Evolutionary conservation across 331 rosid genomes (phyloP).

Genomic region (Arachis monticola): DNA sequence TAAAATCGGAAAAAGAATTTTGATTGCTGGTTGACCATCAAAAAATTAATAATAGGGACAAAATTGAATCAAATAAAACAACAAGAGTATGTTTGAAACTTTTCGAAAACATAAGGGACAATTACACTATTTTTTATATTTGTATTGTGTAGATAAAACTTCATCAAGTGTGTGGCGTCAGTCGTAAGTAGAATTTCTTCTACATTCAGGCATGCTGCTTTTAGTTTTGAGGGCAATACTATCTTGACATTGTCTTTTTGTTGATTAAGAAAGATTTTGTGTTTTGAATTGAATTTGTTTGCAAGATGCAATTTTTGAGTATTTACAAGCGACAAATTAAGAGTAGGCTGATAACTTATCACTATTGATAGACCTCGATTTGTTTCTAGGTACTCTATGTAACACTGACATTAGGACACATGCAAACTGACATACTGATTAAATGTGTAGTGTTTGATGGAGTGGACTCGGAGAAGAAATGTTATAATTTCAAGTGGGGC

Average conservation of each 20-base stretch:
- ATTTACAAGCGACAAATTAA: not conserved
- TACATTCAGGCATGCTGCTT: not conserved
- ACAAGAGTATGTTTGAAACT: no score
- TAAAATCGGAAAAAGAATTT: no score
- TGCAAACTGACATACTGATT: slow-evolving; percentile 32
- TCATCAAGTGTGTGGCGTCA: not conserved
- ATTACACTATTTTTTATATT: no score
- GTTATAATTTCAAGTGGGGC: slow-evolving; percentile 79
- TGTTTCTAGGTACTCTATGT: not conserved
- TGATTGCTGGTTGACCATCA: no score
- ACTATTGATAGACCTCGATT: not conserved
- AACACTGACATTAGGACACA: slow-evolving; percentile 12
- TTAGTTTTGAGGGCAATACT: slow-evolving; percentile 1
- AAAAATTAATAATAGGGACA: no score
- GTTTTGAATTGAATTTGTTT: slow-evolving; percentile 14
- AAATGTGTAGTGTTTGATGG: slow-evolving; percentile 68
- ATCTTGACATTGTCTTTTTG: not conserved
- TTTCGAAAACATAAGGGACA: no score
- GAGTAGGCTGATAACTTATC: not conserved
- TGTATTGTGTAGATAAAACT: not conserved
- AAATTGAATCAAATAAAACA: no score
- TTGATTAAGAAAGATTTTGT: no score
- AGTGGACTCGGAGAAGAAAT: slow-evolving; percentile 85
- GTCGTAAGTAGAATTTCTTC: slow-evolving; percentile 10
- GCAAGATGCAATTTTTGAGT: not conserved